A percentile compares a stretch with the other conserved stretches of the same genome.
These are phyloP conservation scores for Rhodotorula diobovata DNA, from an alignment of 768 basidiomycete genomes.

Conservation along the genomic window DNA sequence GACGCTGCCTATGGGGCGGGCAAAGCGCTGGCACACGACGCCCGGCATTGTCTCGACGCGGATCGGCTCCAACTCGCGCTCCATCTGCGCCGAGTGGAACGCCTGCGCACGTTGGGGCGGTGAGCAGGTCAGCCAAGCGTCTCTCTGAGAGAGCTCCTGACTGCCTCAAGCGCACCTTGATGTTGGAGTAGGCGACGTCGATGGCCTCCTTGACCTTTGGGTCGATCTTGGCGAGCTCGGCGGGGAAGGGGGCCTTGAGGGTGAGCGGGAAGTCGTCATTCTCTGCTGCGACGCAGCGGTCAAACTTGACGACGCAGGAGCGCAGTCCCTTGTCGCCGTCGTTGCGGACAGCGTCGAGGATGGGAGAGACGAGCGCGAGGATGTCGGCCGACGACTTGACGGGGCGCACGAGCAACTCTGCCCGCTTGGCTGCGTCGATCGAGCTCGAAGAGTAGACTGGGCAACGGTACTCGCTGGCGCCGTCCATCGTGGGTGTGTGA, in stretches of 20 bases:
- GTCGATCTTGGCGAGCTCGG: constrained; percentile 57
- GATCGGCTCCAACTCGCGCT: constrained; percentile 56
- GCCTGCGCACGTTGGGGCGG: constrained; percentile 45
- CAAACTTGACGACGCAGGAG: constrained; percentile 87
- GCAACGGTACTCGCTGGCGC: constrained; percentile 16
- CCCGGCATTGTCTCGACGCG: constrained; percentile 96
- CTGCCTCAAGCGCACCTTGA: constrained; percentile 55
- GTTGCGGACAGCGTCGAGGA: constrained; percentile 76
- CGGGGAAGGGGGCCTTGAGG: constrained; percentile 70
- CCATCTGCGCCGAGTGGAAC: constrained; percentile 86
- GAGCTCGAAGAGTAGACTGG: constrained; percentile 23
- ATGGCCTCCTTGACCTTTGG: constrained; percentile 71
- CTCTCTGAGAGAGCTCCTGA: not conserved
- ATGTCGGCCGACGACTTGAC: constrained; percentile 80
- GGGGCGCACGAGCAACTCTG: constrained; percentile 55
- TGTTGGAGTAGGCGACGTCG: constrained; percentile 83
- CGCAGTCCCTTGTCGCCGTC: constrained; percentile 82
- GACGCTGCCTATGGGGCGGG: constrained; percentile 88
- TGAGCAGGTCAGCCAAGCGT: not conserved
- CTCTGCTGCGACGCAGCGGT: constrained; percentile 67
- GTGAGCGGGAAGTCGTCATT: constrained; percentile 52
- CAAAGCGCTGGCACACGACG: constrained; percentile 90
- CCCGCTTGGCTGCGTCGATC: constrained; percentile 4
- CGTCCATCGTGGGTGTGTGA: not conserved
- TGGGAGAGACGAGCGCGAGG: constrained; percentile 89